Conservation (phyloP, 768 basidiomycete genomes). For the Amyloporia xantha region DNA sequence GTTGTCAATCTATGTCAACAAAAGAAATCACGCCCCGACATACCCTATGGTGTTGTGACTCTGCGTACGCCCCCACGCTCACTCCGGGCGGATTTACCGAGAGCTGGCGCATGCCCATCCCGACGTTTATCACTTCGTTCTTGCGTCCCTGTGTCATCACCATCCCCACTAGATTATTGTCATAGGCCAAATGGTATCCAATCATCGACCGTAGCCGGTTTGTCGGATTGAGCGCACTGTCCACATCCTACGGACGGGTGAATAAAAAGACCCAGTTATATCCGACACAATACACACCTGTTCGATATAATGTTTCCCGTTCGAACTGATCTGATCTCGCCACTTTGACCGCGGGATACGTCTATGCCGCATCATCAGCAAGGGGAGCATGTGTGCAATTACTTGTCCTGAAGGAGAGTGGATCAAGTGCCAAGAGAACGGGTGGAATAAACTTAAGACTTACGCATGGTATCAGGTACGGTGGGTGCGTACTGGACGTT, state of each 20-base stretch:
- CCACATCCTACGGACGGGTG: slow-evolving; percentile 39
- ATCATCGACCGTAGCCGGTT: slow-evolving; percentile 69
- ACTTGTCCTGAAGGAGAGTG: slow-evolving; percentile 44
- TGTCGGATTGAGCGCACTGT: slow-evolving; percentile 53
- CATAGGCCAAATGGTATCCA: slow-evolving; percentile 67
- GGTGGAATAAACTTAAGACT: slow-evolving; percentile 22
- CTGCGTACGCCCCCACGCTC: slow-evolving; percentile 55
- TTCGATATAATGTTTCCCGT: slow-evolving; percentile 80
- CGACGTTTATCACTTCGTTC: slow-evolving; percentile 73
- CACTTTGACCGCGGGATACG: slow-evolving; percentile 72
- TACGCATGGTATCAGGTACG: slow-evolving; percentile 63
- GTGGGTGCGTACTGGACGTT: slow-evolving; percentile 47
- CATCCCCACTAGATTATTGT: slow-evolving; percentile 73
- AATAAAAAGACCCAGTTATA: background rate
- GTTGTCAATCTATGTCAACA: background rate
- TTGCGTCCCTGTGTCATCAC: slow-evolving; percentile 77
- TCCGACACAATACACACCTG: slow-evolving; percentile 39
- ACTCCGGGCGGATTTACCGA: slow-evolving; percentile 55
- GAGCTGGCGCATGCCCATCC: slow-evolving; percentile 70
- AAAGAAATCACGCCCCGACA: no score
- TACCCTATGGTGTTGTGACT: slow-evolving; percentile 74
- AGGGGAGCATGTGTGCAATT: slow-evolving; percentile 67
- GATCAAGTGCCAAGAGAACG: background rate
- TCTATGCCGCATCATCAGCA: slow-evolving; percentile 82
- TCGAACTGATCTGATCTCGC: slow-evolving; percentile 53